phyloP scores from a whole-genome alignment of 139 green algal species.

The Chlorella sp. region DNA sequence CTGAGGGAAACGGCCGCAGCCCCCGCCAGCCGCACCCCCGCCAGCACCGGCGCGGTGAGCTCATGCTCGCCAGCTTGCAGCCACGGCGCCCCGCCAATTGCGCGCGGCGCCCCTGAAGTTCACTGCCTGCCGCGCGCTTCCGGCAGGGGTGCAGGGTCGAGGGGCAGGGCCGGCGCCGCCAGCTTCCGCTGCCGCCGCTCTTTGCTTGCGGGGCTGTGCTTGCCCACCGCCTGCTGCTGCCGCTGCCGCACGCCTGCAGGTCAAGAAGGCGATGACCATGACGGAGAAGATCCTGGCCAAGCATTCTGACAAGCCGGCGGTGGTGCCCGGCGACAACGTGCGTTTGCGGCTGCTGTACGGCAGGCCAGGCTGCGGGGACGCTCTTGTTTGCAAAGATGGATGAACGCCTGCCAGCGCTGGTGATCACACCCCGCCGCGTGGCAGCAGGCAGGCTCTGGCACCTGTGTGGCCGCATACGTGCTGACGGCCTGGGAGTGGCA shows the following conservation, averaged over 20 bases:
- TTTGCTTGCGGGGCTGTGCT: neutral
- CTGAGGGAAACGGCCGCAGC: too few relatives aligned
- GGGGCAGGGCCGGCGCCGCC: neutral
- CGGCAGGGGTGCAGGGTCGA: too few relatives aligned
- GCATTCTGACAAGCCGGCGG: conserved; percentile 67
- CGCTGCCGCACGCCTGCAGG: conserved; percentile 52
- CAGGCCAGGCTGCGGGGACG: too few relatives aligned
- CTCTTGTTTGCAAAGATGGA: too few relatives aligned
- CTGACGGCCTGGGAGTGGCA: too few relatives aligned
- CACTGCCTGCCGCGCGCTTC: too few relatives aligned
- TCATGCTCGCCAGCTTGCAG: neutral
- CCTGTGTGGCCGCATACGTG: too few relatives aligned
- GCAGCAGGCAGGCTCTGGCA: too few relatives aligned
- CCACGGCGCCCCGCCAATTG: neutral
- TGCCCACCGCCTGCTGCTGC: neutral
- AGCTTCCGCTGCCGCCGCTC: neutral
- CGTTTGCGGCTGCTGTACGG: too few relatives aligned
- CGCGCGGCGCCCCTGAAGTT: too few relatives aligned
- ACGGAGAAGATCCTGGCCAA: conserved; percentile 96
- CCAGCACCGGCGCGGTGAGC: conserved; percentile 62
- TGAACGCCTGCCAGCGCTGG: too few relatives aligned
- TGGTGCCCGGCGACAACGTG: conserved; percentile 88
- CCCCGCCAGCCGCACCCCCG: conserved; percentile 53
- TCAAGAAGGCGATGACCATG: conserved; percentile 93
- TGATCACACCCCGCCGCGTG: too few relatives aligned